phyloP scores from a whole-genome alignment of 331 rosid species.

The Rosa hybrid region DNA sequence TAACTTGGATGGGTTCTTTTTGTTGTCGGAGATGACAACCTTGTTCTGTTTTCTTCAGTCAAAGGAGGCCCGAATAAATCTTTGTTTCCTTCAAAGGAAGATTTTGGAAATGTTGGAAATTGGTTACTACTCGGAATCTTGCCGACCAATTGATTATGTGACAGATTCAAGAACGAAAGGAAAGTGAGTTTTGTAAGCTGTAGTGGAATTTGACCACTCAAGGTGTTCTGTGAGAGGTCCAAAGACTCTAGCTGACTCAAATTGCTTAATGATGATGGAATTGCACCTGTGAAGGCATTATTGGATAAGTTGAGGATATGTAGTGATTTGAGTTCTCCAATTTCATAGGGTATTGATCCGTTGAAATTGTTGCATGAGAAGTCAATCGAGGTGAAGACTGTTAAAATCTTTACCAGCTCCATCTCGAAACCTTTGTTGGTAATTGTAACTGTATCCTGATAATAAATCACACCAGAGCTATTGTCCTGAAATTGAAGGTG shows the following conservation, averaged over 20 bases:
- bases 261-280: slow-evolving; percentile 48
- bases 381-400: slow-evolving; percentile 53
- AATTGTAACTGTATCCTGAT: slow-evolving; percentile 46
- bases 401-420: slow-evolving; percentile 51
- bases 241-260: slow-evolving; percentile 52
- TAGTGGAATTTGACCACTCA: slow-evolving; percentile 46
- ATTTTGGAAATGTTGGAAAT: background rate
- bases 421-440: slow-evolving; percentile 45
- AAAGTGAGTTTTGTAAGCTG: background rate
- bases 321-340: slow-evolving; percentile 40
- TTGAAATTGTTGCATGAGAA: slow-evolving; percentile 48
- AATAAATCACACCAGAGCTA: background rate
- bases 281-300: slow-evolving; percentile 48
- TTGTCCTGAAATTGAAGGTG: background rate
- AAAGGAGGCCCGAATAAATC: background rate
- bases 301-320: slow-evolving; percentile 58
- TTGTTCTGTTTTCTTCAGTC: background rate
- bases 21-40: no score
- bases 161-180: background rate
- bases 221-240: slow-evolving; percentile 46
- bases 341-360: slow-evolving; percentile 47
- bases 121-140: background rate
- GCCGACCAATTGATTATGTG: background rate
- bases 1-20: background rate
- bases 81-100: background rate